These are phyloP conservation scores for Kwoniella bestiolae DNA, from an alignment of 768 basidiomycete genomes.

Conservation along the genomic window DNA sequence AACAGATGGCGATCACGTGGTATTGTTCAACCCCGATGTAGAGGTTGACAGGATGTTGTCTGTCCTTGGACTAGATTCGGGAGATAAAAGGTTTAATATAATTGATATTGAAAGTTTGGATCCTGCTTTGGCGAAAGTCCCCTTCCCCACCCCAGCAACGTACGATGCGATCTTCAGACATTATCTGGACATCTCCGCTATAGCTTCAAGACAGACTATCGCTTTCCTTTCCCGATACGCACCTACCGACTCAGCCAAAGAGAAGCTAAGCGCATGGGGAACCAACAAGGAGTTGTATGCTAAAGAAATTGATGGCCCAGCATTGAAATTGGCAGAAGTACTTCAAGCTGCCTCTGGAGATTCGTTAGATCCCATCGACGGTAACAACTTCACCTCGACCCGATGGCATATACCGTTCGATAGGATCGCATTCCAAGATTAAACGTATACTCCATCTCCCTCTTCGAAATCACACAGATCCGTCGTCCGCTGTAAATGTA, in stretches of 20 bases:
- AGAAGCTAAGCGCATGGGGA: constrained; percentile 74
- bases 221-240: constrained; percentile 85
- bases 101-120: constrained; percentile 96
- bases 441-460: constrained; percentile 96
- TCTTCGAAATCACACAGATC: constrained; percentile 91
- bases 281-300: constrained; percentile 86
- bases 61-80: constrained; percentile 72
- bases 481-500: constrained; percentile 93
- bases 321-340: constrained; percentile 89
- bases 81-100: constrained; percentile 74
- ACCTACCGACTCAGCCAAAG: constrained; percentile 76
- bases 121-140: constrained; percentile 95
- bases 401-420: constrained; percentile 93
- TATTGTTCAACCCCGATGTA: constrained; percentile 85
- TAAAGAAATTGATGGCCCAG: constrained; percentile 71
- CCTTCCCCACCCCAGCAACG: constrained; percentile 96
- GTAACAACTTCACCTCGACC: constrained; percentile 70
- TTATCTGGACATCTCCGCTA: constrained; percentile 95
- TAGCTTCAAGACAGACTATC: constrained; percentile 91
- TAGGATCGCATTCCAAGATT: constrained; percentile 87
- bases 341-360: constrained; percentile 88
- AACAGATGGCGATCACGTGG: constrained; percentile 95
- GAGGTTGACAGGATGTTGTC: constrained; percentile 89
- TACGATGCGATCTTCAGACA: constrained; percentile 90
- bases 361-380: constrained; percentile 61